Conservation (phyloP, 1,284 basidiomycete species). For the Sanghuangporus sanghuang region DNA sequence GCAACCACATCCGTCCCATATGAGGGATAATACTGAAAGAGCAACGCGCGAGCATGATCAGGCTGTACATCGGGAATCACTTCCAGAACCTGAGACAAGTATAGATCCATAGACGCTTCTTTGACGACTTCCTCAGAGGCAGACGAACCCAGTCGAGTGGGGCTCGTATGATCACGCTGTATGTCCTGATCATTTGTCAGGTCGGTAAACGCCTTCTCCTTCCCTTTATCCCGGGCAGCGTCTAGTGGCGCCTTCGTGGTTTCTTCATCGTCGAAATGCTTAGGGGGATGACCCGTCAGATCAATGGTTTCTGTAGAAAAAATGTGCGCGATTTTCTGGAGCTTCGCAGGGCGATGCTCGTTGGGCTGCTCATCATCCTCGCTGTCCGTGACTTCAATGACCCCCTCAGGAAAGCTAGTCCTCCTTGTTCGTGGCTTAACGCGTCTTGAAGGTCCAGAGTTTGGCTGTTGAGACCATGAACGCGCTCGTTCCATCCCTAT, state of each 20-base stretch:
- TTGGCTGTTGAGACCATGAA: neutral
- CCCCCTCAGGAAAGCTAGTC: neutral
- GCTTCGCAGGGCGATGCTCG: neutral
- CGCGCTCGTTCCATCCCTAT: neutral
- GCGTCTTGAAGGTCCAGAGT: constrained; percentile 7
- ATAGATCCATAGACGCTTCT: constrained; percentile 13
- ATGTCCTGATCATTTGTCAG: neutral
- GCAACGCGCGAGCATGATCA: constrained; percentile 41
- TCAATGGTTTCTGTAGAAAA: neutral
- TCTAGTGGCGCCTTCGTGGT: neutral
- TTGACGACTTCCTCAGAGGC: neutral
- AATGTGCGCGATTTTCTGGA: neutral
- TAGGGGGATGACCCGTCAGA: neutral
- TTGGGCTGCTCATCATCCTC: constrained; percentile 7
- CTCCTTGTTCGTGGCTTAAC: constrained; percentile 1
- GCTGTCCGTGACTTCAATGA: constrained; percentile 13
- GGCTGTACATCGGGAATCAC: constrained; percentile 64
- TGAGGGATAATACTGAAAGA: constrained; percentile 33
- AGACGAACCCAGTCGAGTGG: neutral
- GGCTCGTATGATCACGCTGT: neutral
- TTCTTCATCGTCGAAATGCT: neutral
- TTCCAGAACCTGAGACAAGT: constrained; percentile 51
- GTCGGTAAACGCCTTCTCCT: neutral
- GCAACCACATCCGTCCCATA: constrained; percentile 40
- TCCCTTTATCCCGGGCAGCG: neutral